Conservation (phyloP, 1,284 basidiomycete genomes). For the Neonothopanus nambi region DNA sequence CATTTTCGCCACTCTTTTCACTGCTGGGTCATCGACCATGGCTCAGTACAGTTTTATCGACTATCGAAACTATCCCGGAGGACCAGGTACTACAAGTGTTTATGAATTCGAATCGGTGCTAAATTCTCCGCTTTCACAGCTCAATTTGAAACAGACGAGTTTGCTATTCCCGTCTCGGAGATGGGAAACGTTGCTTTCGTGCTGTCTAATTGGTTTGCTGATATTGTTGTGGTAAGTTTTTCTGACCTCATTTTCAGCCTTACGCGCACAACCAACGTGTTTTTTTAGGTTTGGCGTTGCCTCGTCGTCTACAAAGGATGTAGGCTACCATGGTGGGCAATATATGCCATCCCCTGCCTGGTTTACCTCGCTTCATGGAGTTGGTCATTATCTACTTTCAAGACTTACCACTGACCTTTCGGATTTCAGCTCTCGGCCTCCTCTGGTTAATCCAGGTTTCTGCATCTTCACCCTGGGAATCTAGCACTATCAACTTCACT, state of each 20-base stretch:
- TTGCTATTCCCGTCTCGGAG: constrained; percentile 11
- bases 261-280: neutral
- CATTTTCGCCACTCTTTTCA: neutral
- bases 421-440: constrained; percentile 1
- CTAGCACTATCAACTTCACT: constrained; percentile 2
- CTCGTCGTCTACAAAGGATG: too few species aligned
- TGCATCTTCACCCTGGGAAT: constrained; percentile 2
- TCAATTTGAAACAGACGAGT: too few species aligned
- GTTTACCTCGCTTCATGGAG: constrained; percentile 20
- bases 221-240: constrained; percentile 11
- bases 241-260: neutral
- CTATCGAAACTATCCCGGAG: too few species aligned
- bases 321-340: too few species aligned
- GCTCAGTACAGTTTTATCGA: constrained; percentile 12
- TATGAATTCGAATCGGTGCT: too few species aligned
- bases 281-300: constrained; percentile 1
- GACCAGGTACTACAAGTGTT: neutral
- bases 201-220: constrained; percentile 13
- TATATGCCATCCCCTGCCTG: constrained; percentile 23
- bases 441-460: constrained; percentile 12
- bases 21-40: constrained; percentile 3
- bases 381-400: neutral
- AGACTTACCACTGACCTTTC: neutral
- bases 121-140: neutral
- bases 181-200: constrained; percentile 14